Base-by-base conservation (phyloP, 2,329 filamentous ascomycete genomes). In the Mycosphaerella sp. region DNA sequence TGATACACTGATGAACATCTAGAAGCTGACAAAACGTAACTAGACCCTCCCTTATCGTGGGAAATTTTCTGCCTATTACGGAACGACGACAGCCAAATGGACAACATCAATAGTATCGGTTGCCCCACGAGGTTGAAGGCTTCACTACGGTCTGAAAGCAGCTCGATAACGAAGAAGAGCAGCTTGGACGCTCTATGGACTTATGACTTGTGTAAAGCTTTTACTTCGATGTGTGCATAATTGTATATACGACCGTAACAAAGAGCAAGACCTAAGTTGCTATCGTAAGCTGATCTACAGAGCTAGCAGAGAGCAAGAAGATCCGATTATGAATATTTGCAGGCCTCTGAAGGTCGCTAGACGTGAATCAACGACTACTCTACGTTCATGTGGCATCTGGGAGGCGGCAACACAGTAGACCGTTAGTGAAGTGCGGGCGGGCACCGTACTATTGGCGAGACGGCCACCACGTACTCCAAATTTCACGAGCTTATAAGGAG, bases 21-120 rank as follows among this genome's bases (percentile, higher is more conserved):
- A 41, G 41, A 17, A 42, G 48, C 72, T 77, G 57, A 75, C 53
- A 9, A 8, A 10, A 10, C 49, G 25, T 2, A 50, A 18, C 60
- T 34, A 95, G 93, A 66, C 93, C 93, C 45, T 89, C 88, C 45
- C 75, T 98, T 58, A 98, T 98, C 64, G 86, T 98, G 43, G 93
- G 93, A 44, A 98, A 98, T 67, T 98, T 98, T 69, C 71, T 98
- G 56, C 93, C 93, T 2, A 89, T 95, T 66, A 82, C 50, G 8
- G 52, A 52, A 25, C 43, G 54, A 50, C 44, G 46, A 48, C 45
- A 54, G 37, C 51, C 50, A 16, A 51, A 52, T 42, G 52, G 42
- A 28, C 46, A 49, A 40, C 52, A 49, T 40, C 52, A 54, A 32
- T 54, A 54, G 52, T 49, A 52, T 44, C 16, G 41, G 34, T 44